Conservation (phyloP, 140 eudicot genomes). For the Bidens hawaiensis region DNA sequence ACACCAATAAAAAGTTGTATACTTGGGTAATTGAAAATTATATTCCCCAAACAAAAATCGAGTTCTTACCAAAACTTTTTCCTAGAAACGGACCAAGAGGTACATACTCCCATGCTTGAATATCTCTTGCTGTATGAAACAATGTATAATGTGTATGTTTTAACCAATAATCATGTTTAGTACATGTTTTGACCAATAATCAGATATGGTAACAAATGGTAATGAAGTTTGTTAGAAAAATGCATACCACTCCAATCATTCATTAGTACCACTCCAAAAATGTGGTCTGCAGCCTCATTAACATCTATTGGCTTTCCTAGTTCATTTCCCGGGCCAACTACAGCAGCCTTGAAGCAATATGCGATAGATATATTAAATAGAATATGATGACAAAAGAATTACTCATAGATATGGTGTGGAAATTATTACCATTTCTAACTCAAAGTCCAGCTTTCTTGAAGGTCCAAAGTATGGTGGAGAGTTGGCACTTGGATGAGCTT, state of each 20-base stretch:
- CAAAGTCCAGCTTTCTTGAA: conserved; percentile 88
- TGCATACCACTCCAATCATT: conserved; percentile 97
- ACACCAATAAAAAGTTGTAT: not conserved
- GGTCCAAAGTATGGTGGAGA: conserved; percentile 96
- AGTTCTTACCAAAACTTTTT: conserved; percentile 84
- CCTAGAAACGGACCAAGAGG: conserved; percentile 99
- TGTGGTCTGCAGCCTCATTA: conserved; percentile 87
- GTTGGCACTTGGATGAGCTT: conserved; percentile 64
- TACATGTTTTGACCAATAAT: no score
- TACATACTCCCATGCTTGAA: conserved; percentile 98
- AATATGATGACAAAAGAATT: not conserved
- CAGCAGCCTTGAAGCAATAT: conserved; percentile 75
- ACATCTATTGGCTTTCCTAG: conserved; percentile 80
- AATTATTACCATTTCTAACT: conserved; percentile 87
- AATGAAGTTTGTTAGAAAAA: not conserved
- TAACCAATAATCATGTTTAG: not conserved
- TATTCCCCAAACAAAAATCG: not conserved
- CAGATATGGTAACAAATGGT: not conserved
- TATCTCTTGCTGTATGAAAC: conserved; percentile 72
- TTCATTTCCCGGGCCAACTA: conserved; percentile 96
- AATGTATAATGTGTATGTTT: conserved; percentile 14
- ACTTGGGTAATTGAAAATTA: not conserved
- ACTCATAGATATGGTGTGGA: conserved; percentile 7
- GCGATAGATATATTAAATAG: conserved; percentile 1
- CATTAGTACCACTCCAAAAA: conserved; percentile 91